phyloP scores from a whole-genome alignment of 2,329 filamentous ascomycete species.

The Fusarium sp. region DNA sequence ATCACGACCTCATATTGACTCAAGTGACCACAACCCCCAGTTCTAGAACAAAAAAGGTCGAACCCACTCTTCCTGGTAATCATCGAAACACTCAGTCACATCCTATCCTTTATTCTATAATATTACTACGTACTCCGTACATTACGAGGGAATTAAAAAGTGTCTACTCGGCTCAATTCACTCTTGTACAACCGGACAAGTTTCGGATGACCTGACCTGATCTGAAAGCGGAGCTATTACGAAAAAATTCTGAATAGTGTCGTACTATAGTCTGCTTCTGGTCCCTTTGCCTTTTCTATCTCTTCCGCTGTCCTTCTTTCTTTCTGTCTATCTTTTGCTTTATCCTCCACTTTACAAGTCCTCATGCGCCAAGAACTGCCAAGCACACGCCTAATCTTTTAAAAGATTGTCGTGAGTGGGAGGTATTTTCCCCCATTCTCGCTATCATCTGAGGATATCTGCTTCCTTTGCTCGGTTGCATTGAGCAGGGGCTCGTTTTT shows the following conservation, averaged over 20 bases:
- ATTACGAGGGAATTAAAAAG: neutral
- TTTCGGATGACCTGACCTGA: conserved; percentile 34
- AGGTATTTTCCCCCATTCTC: conserved; percentile 13
- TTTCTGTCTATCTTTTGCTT: neutral
- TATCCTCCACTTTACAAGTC: neutral
- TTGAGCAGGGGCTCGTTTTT: neutral
- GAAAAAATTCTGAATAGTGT: neutral
- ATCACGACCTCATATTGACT: neutral
- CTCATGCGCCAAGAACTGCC: conserved; percentile 31
- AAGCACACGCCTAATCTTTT: conserved; percentile 33
- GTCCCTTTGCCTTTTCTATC: neutral
- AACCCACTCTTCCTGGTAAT: neutral
- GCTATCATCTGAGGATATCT: neutral
- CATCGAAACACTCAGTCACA: conserved; percentile 1
- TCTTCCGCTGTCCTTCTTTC: neutral
- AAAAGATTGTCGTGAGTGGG: conserved; percentile 23
- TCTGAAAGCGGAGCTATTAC: conserved; percentile 27
- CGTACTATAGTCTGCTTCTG: neutral
- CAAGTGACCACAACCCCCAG: neutral
- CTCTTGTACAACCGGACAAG: conserved; percentile 19
- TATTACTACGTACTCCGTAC: neutral
- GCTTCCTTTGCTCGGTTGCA: conserved; percentile 8
- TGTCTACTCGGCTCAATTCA: neutral
- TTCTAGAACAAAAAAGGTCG: neutral
- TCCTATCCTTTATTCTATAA: neutral